Conservation (phyloP, 129 eudicot genomes). For the Lactuca sativa region DNA sequence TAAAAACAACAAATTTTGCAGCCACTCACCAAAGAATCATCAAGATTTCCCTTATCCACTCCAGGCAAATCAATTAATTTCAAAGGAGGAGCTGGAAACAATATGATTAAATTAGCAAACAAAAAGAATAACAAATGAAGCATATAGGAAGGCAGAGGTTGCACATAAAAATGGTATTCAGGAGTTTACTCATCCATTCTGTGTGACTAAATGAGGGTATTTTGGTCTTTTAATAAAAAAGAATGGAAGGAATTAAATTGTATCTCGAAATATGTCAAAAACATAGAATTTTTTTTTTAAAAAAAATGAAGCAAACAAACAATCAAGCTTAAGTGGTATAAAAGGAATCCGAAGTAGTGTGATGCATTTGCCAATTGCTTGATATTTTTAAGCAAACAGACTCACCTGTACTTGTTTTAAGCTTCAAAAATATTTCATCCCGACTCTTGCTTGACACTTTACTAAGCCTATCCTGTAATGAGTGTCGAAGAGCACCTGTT, state of each 20-base stretch:
- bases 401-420: slow-evolving; percentile 95
- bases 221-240: neutral
- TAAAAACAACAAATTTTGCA: slow-evolving; percentile 3
- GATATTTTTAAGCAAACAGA: neutral
- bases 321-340: too few species aligned
- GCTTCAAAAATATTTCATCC: slow-evolving; percentile 85
- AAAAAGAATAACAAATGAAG: neutral
- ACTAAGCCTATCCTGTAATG: slow-evolving; percentile 93
- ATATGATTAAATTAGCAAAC: slow-evolving; percentile 8
- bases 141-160: neutral
- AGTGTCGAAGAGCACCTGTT: slow-evolving; percentile 91
- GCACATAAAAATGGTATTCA: neutral
- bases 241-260: neutral
- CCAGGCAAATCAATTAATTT: slow-evolving; percentile 95
- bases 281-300: too few species aligned
- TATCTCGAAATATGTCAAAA: too few species aligned
- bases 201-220: neutral
- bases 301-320: neutral
- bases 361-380: too few species aligned
- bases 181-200: too few species aligned
- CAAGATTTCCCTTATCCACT: slow-evolving; percentile 83
- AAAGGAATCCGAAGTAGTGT: too few species aligned
- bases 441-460: slow-evolving; percentile 85
- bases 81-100: slow-evolving; percentile 79
- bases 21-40: slow-evolving; percentile 81